Evolutionary conservation across 192 early-diverging fungal genomes (phyloP).

Genomic region (Chytriomyces hyalinus): DNA sequence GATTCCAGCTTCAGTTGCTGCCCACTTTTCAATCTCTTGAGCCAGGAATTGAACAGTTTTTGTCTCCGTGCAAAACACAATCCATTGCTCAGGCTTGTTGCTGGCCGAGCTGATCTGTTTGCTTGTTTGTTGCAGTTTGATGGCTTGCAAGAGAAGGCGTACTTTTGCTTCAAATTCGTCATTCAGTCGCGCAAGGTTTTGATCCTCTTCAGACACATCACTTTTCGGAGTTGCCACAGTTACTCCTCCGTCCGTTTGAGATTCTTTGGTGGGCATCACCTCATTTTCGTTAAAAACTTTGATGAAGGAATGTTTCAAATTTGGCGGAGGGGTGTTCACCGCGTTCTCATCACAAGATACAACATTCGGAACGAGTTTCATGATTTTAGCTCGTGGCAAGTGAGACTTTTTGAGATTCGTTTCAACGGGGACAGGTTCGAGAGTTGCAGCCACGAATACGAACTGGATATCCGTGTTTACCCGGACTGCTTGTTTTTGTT

Average conservation of each 20-base stretch:
- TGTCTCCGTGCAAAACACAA: conserved; percentile 87
- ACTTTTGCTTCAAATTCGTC: conserved; percentile 70
- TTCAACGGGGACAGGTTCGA: conserved; percentile 24
- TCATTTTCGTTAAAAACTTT: conserved; percentile 16
- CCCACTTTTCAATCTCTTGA: conserved; percentile 7
- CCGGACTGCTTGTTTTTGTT: neutral
- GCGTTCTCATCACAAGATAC: neutral
- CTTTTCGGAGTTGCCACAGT: conserved; percentile 79
- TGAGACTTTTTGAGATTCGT: neutral
- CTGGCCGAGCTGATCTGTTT: conserved; percentile 30
- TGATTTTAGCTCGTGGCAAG: conserved; percentile 26
- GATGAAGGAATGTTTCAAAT: conserved; percentile 35
- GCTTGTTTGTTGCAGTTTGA: conserved; percentile 41
- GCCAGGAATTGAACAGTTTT: conserved; percentile 32
- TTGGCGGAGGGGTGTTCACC: conserved; percentile 17
- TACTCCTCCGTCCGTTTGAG: conserved; percentile 52
- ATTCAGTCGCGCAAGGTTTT: conserved; percentile 70
- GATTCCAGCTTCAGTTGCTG: conserved; percentile 12
- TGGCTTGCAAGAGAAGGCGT: conserved; percentile 70
- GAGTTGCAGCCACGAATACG: conserved; percentile 45
- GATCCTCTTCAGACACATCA: conserved; percentile 69
- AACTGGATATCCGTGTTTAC: conserved; percentile 34
- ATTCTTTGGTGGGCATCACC: neutral
- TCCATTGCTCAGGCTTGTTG: conserved; percentile 5
- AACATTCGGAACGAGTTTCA: conserved; percentile 29